Evolutionary conservation across 2,329 filamentous ascomycete genomes (phyloP).

Genomic region (Rhynchosporium agropyri): DNA sequence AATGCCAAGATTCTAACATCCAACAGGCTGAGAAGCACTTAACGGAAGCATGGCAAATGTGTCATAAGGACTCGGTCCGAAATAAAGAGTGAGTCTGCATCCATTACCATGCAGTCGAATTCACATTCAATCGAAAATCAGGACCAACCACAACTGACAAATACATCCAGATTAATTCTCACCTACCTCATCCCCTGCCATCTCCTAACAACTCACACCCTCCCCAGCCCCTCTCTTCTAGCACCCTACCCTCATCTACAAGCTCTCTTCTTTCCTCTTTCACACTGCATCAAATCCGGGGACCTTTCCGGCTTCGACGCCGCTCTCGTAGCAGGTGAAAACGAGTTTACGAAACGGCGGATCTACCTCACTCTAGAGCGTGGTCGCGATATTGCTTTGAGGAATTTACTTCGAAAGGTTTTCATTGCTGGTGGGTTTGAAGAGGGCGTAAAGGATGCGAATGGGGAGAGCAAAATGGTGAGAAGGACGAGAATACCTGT

Average conservation of each 20-base stretch:
- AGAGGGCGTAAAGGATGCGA: slow-evolving; percentile 66
- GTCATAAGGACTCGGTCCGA: slow-evolving; percentile 68
- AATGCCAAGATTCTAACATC: slow-evolving; percentile 16
- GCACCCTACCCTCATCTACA: slow-evolving; percentile 76
- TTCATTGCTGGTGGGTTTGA: slow-evolving; percentile 85
- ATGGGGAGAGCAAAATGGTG: slow-evolving; percentile 54
- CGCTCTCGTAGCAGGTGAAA: slow-evolving; percentile 78
- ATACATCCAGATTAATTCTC: slow-evolving; percentile 70
- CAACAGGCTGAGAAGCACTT: slow-evolving; percentile 77
- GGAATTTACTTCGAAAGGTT: slow-evolving; percentile 90
- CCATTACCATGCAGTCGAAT: slow-evolving; percentile 1
- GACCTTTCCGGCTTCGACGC: slow-evolving; percentile 83
- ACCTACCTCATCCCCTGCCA: slow-evolving; percentile 95
- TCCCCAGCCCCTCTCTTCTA: slow-evolving; percentile 74
- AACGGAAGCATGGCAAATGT: slow-evolving; percentile 78
- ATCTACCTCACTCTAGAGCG: slow-evolving; percentile 95
- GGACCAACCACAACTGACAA: slow-evolving; percentile 30
- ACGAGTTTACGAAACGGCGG: slow-evolving; percentile 89
- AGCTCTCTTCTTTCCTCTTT: slow-evolving; percentile 76
- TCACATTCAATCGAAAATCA: not conserved
- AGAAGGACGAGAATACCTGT: slow-evolving; percentile 79
- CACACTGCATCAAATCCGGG: slow-evolving; percentile 76
- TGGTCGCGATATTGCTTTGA: slow-evolving; percentile 85
- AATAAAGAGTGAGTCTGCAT: slow-evolving; percentile 73
- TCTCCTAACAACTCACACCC: slow-evolving; percentile 81